Base-by-base conservation (phyloP, 2,329 filamentous ascomycete genomes). In the Dichotomopilus funicola region DNA sequence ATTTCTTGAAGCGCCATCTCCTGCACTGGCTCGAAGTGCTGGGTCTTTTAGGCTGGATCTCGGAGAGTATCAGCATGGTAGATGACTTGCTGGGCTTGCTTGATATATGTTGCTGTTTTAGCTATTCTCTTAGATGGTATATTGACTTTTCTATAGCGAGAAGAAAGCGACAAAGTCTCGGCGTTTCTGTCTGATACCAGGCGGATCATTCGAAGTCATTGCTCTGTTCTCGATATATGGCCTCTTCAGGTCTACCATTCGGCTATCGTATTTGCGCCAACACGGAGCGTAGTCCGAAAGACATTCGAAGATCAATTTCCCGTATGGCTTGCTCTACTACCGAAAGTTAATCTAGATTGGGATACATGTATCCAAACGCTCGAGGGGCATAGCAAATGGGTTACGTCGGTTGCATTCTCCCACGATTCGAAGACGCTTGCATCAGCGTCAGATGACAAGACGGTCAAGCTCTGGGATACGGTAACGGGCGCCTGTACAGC, bases 11-110 rank as follows among this genome's bases (percentile, higher is more conserved):
- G 10, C 8, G 57, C 11, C 68, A 75, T 59, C 64, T 75, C 50
- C 70, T 76, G 3, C 63, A 76, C 51, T 75, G 71, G 73, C 58
- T 75, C 1, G 72, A 75, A 60, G 69, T 66, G 5, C 59, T 75
- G 19, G 68, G 68, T 47, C 58, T 72, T 6, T 61, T 73, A 40
- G 63, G 64, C 10, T 59, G 64, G 45, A 53, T 64, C 10, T 61
- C 50, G 2, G 61, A 65, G 6, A 59, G 51, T 43, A 50, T 57
- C 37, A 42, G 19, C n/a, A 57, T 55, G 27, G 40, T 59, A 34
- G 35, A 53, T 13, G 48, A 47, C 33, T 46, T 56, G 34, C 12
- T 55, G 9, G 44, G 12, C 1, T 56, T 67, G 10, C 35, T 68
- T 3, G n/a, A 53, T 27, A 63, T 5, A 62, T 49, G 54, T 52